These are phyloP conservation scores for Diaporthe vexans DNA, from an alignment of 2,329 filamentous ascomycete species.

Conservation along the genomic window DNA sequence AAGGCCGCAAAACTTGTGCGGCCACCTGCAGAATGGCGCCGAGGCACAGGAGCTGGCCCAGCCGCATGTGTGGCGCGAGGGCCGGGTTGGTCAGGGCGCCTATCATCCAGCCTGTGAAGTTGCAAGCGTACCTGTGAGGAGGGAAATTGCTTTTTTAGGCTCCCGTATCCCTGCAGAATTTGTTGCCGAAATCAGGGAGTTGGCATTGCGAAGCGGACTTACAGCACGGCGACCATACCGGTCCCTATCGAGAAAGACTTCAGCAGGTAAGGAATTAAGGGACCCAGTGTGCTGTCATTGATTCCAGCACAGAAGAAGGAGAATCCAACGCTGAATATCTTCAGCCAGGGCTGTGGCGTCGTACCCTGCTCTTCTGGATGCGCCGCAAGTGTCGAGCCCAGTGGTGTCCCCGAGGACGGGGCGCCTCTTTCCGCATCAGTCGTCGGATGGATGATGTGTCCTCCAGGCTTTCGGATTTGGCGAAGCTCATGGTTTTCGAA, in stretches of 20 bases:
- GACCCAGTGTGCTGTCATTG: slow-evolving; percentile 75
- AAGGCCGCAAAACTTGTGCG: slow-evolving; percentile 67
- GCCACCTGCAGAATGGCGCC: slow-evolving; percentile 69
- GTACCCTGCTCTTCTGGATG: not conserved
- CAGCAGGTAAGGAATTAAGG: slow-evolving; percentile 74
- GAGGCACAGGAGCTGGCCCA: slow-evolving; percentile 69
- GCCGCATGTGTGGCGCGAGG: slow-evolving; percentile 63
- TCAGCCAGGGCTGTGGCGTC: slow-evolving; percentile 5
- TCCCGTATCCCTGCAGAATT: not conserved
- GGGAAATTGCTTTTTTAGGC: not conserved
- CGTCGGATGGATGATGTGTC: not conserved
- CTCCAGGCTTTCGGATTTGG: slow-evolving; percentile 5
- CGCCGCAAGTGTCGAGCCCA: not conserved
- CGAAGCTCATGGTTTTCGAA: slow-evolving; percentile 18
- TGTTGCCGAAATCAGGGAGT: not conserved
- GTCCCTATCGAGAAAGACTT: slow-evolving; percentile 44
- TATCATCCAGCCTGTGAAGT: slow-evolving; percentile 72
- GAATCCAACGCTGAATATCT: slow-evolving; percentile 63
- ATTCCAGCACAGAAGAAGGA: slow-evolving; percentile 76
- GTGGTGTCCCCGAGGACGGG: not conserved
- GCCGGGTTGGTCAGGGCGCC: slow-evolving; percentile 70
- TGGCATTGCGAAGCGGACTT: slow-evolving; percentile 5
- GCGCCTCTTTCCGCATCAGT: not conserved
- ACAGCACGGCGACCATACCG: slow-evolving; percentile 50
- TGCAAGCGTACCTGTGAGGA: slow-evolving; percentile 63